Evolutionary conservation across 1,284 basidiomycete species (phyloP).

Genomic region (Cutaneotrichosporon cutaneum): DNA sequence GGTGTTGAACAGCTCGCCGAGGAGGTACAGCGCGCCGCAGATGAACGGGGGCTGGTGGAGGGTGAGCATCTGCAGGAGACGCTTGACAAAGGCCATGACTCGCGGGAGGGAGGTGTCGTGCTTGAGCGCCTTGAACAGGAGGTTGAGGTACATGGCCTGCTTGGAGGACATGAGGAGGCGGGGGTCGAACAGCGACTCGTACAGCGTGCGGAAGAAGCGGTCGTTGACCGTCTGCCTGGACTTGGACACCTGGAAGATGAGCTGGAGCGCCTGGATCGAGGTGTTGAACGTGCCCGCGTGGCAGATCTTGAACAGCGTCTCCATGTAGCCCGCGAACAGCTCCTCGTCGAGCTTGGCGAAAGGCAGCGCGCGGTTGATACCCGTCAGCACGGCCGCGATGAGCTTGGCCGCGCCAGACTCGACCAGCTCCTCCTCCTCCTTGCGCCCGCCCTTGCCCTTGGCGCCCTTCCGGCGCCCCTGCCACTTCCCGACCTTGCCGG

Average conservation of each 20-base stretch:
- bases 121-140: constrained; percentile 91
- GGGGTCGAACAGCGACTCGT: constrained; percentile 80
- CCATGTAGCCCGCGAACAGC: constrained; percentile 80
- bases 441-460: constrained; percentile 47
- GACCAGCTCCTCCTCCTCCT: constrained; percentile 59
- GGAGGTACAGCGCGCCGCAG: constrained; percentile 73
- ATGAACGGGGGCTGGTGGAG: constrained; percentile 81
- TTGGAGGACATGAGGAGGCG: constrained; percentile 83
- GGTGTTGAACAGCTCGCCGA: constrained; percentile 70
- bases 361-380: constrained; percentile 92
- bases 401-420: constrained; percentile 80
- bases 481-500: constrained; percentile 54
- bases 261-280: constrained; percentile 85
- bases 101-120: constrained; percentile 64
- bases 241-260: constrained; percentile 78
- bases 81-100: constrained; percentile 78
- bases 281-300: constrained; percentile 91
- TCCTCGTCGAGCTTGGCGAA: constrained; percentile 72
- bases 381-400: constrained; percentile 86
- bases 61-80: constrained; percentile 80
- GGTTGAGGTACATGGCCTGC: constrained; percentile 96
- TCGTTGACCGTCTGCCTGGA: constrained; percentile 62
- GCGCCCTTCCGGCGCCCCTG: constrained; percentile 50
- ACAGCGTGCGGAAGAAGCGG: constrained; percentile 88
- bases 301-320: constrained; percentile 92